Conservation (phyloP, 176 grass and related monocot species). For the Lolium multiflorum region DNA sequence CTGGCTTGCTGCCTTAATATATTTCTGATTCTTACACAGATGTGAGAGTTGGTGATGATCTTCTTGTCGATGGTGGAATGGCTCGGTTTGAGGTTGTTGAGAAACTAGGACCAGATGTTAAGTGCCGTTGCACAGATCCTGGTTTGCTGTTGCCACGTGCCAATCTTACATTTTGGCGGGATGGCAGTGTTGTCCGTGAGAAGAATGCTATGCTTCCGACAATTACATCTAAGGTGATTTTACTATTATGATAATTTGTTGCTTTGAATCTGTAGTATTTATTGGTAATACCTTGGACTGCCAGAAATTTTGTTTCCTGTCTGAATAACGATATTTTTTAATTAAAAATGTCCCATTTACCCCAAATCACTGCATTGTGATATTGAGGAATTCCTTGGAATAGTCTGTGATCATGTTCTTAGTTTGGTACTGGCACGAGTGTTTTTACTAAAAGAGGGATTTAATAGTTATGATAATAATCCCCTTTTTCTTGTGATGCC, state of each 20-base stretch:
- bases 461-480: slow-evolving; percentile 1
- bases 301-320: background rate
- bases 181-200: slow-evolving; percentile 83
- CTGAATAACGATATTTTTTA: slow-evolving; percentile 13
- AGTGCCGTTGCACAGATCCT: slow-evolving; percentile 91
- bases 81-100: slow-evolving; percentile 95
- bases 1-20: background rate
- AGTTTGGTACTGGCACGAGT: background rate
- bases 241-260: slow-evolving; percentile 23
- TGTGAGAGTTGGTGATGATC: slow-evolving; percentile 91
- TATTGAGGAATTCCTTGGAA: background rate
- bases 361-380: slow-evolving; percentile 7
- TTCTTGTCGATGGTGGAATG: slow-evolving; percentile 98
- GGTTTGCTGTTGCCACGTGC: slow-evolving; percentile 89
- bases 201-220: slow-evolving; percentile 98
- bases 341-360: slow-evolving; percentile 8
- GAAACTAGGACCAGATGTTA: slow-evolving; percentile 93
- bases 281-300: slow-evolving; percentile 4
- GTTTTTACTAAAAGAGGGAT: slow-evolving; percentile 25
- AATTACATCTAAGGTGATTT: slow-evolving; percentile 95
- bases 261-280: background rate
- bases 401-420: slow-evolving; percentile 26
- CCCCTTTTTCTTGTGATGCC: slow-evolving; percentile 35
- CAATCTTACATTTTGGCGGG: slow-evolving; percentile 95
- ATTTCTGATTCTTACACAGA: slow-evolving; percentile 56